Evolutionary conservation across 2,329 filamentous ascomycete species (phyloP), one percentile per base, ranked within the genome.

Genomic region (Penicillium occitanis): DNA sequence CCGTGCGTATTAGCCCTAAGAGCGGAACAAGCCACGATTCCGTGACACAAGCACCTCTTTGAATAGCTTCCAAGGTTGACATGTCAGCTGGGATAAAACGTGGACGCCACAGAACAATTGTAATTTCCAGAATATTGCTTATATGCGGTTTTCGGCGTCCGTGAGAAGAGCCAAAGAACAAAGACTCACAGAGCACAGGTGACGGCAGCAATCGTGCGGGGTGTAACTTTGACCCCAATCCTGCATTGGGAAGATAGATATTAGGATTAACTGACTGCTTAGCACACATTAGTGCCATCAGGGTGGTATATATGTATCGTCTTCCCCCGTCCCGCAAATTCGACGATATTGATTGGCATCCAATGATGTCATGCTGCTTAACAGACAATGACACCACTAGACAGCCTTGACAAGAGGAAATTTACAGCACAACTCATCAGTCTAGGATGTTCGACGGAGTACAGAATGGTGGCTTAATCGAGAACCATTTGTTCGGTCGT

Each of bases 1-100:
- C 19, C 30, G 33, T 55, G 19, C 33, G 33, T 57, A 40, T 57
- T 57, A 57, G 53, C 53, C 53, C 53, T 57, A 57, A 57, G n/a
- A 57, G 53, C 53, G 53, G 53, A 57, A 13, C 53, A 37, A 37
- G 53, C 33, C 30, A 35, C 11, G 10, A 25, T 51, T 30, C 13
- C 13, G 25, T 11, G 19, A 28, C 33, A 22, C 14, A 51, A 57
- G 25, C 13, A 2, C 30, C 51, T n/a, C 51, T 55, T 35, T 35
- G 51, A 22, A 37, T 37, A 55, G 10, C 28, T 37, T 22, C 30
- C 33, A 35, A 55, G n/a, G 30, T 55, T 40, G 10, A 22, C 5
- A 22, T 40, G 33, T 17, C 4, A 25, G n/a, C 5, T 8, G n/a
- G n/a, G 5, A 19, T 7, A 28, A 19, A 14, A 25, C 4, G n/a